These are phyloP conservation scores for Entamoeba dispar DNA, from an alignment of 208 protist genomes.

Conservation along the genomic window DNA sequence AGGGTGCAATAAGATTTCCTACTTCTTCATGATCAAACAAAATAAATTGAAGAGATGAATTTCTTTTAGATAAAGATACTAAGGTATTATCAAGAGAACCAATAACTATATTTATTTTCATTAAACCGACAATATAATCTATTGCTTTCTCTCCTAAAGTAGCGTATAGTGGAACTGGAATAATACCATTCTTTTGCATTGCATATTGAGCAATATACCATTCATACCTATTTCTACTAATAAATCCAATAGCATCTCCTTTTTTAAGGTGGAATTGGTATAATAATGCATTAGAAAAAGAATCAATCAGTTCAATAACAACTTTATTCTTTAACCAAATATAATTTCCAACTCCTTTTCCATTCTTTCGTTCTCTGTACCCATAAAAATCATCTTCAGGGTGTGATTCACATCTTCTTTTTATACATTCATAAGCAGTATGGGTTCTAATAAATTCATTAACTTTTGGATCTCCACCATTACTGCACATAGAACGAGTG, in stretches of 20 bases:
- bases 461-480: not conserved
- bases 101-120: not conserved
- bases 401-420: not conserved
- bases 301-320: not conserved
- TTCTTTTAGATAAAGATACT: not conserved
- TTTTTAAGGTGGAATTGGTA: not conserved
- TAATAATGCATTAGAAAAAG: not conserved
- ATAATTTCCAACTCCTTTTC: not conserved
- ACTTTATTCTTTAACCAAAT: not conserved
- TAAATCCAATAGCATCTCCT: not conserved
- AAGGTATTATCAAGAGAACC: not conserved
- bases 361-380: not conserved
- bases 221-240: not conserved
- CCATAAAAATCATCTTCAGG: not conserved
- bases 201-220: not conserved
- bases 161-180: not conserved
- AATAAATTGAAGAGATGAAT: not conserved
- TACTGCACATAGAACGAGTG: not conserved
- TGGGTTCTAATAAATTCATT: not conserved
- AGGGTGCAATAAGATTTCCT: not conserved
- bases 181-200: not conserved
- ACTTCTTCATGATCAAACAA: not conserved
- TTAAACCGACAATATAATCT: not conserved
- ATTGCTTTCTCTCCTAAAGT: not conserved
- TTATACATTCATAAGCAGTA: not conserved